Evolutionary conservation across 179 eudicot species (phyloP).

Genomic region (Pouteria campechiana): DNA sequence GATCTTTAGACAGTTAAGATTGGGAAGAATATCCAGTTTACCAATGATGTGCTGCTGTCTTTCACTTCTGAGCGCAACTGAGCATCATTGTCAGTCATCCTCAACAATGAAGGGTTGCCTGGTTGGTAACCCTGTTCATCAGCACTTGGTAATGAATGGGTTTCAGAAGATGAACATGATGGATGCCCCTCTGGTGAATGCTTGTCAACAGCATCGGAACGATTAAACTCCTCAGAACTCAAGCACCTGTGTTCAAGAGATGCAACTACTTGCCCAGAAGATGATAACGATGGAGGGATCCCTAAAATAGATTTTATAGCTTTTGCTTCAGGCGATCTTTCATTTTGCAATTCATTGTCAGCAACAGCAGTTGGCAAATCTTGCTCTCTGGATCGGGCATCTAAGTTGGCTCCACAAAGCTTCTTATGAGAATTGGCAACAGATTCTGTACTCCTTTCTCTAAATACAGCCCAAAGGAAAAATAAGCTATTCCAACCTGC

Average conservation of each 20-base stretch:
- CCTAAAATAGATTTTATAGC: no score
- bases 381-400: constrained; percentile 4
- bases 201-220: no score
- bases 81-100: constrained; percentile 6
- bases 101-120: constrained; percentile 13
- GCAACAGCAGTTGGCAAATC: constrained; percentile 10
- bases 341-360: no score
- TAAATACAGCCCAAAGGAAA: constrained; percentile 88
- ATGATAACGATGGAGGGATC: no score
- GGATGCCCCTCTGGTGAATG: no score
- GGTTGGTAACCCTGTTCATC: constrained; percentile 14
- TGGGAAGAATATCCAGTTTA: constrained; percentile 18
- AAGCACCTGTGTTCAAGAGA: no score
- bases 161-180: no score
- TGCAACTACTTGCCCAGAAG: no score
- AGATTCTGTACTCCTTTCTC: constrained; percentile 44
- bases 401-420: constrained; percentile 7
- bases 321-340: no score
- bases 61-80: constrained; percentile 14
- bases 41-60: constrained; percentile 20
- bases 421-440: constrained; percentile 18
- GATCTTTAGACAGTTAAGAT: no score
- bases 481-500: constrained; percentile 90
- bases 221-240: no score
- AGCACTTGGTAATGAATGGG: constrained; percentile 6